Base-by-base conservation (phyloP, 2,329 filamentous ascomycete species). In the Pseudopyricularia javanii region DNA sequence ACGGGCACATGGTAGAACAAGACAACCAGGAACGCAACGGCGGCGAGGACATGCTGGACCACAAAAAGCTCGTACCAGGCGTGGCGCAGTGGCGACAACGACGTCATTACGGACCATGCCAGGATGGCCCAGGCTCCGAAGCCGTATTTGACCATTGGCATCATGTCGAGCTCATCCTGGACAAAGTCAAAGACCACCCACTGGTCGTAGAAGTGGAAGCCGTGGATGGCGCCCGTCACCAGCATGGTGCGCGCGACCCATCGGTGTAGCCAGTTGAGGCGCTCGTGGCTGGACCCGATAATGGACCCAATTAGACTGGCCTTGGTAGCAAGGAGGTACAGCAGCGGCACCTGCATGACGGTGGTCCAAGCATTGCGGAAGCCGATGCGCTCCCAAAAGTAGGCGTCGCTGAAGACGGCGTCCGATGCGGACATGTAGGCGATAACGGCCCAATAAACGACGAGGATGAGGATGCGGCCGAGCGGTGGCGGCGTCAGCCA, bases 201-300 rank as follows among this genome's bases (percentile, higher is more conserved):
- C 61, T 83, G 75, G 3, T 70, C 69, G 66, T 81, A 82, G 63
- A 86, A 88, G 63, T 85, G 79, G 59, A 79, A 85, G 55, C 85
- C 83, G 59, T 88, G 85, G 3, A 87, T 74, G 1, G 82, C 82
- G 2, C 79, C 79, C 0, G 81, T 86, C 15, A 87, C 68, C 34
- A 88, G 75, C 68, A 88, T 78, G 53, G 81, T 84, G 54, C 85
- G 75, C 3, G 80, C 82, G 9, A 83, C 78, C 84, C 85, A 88
- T 55, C 85, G 76, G 60, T 88, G 85, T 51, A 87, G 66, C 84
- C 84, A 88, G 63, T 86, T 87, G 54, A 88, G 69, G 8, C 81
- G 74, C 66, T 88, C 84, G 60, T 87, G 80, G 55, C 82, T 81
- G 9, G 76, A 74, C 11, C 83, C 84, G 4, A 76, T 73, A 24